Evolutionary conservation across 495 filamentous ascomycete genomes (phyloP).

Genomic region (Letharia columbiana): DNA sequence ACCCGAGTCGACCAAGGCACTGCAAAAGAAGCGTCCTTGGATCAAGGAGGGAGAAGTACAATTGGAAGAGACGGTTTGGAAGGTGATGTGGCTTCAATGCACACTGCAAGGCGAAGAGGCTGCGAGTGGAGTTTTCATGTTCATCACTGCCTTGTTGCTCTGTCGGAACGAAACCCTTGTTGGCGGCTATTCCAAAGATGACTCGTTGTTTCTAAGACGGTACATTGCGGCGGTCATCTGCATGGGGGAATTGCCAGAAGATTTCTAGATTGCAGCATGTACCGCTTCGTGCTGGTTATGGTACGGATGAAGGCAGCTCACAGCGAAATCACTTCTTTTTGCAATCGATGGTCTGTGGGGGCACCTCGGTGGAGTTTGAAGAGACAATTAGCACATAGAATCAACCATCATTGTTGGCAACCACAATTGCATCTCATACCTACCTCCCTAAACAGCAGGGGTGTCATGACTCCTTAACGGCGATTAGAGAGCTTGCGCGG

Average conservation of each 20-base stretch:
- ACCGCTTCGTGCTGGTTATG: neutral
- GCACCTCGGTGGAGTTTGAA: neutral
- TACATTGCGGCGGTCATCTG: neutral
- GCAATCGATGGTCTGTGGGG: neutral
- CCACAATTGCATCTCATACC: too few species aligned
- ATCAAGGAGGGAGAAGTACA: neutral
- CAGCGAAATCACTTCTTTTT: neutral
- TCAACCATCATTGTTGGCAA: neutral
- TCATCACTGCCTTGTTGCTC: neutral
- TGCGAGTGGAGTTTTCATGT: neutral
- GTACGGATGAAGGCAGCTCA: neutral
- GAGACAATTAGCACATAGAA: neutral
- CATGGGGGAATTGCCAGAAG: neutral
- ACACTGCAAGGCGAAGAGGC: neutral
- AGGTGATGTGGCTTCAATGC: neutral
- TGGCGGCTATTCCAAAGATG: neutral
- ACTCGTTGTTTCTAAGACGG: neutral
- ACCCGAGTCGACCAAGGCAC: neutral
- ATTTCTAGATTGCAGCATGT: neutral
- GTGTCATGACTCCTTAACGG: too few species aligned
- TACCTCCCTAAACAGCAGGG: too few species aligned
- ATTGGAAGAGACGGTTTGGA: neutral
- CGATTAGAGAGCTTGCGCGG: too few species aligned
- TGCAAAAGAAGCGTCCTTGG: neutral
- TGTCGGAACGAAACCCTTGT: neutral